These are phyloP conservation scores for Wickerhamiella bombiphila DNA, from an alignment of 805 yeast genomes.

Conservation along the genomic window DNA sequence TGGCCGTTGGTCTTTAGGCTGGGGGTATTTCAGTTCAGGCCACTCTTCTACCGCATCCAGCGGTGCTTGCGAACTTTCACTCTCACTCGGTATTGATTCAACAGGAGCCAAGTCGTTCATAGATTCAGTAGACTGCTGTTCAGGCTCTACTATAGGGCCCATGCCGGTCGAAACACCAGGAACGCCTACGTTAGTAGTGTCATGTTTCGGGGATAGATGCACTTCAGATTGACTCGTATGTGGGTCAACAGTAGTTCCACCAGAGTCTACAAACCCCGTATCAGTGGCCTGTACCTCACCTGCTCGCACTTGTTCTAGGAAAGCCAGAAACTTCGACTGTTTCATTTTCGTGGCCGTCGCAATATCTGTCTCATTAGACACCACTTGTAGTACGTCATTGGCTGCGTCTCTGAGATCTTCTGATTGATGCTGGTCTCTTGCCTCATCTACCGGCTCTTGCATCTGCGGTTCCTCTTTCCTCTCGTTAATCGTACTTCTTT, in stretches of 20 bases:
- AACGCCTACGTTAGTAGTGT: too few species aligned
- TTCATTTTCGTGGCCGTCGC: constrained; percentile 12
- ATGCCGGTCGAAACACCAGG: too few species aligned
- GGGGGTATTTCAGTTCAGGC: background rate
- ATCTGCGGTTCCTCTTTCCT: constrained; percentile 1
- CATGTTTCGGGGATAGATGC: too few species aligned
- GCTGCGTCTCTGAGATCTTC: constrained; percentile 15
- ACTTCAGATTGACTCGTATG: too few species aligned
- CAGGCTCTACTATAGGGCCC: too few species aligned
- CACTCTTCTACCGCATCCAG: background rate
- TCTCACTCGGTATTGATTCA: too few species aligned
- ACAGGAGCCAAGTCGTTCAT: too few species aligned
- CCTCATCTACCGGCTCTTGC: too few species aligned
- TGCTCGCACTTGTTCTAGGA: constrained; percentile 12
- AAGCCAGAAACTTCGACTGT: constrained; percentile 14
- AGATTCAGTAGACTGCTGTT: too few species aligned
- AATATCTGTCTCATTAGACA: constrained; percentile 7
- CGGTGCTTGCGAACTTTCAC: constrained; percentile 10
- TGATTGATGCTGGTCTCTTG: background rate
- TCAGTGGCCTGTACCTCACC: constrained; percentile 8
- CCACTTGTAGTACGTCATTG: constrained; percentile 8
- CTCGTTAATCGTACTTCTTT: constrained; percentile 2
- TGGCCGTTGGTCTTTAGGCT: constrained; percentile 7
- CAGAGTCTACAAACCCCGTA: constrained; percentile 7
- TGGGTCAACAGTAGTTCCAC: constrained; percentile 3